phyloP scores from a whole-genome alignment of 106 monocot genomes.

The Acorus calamus region DNA sequence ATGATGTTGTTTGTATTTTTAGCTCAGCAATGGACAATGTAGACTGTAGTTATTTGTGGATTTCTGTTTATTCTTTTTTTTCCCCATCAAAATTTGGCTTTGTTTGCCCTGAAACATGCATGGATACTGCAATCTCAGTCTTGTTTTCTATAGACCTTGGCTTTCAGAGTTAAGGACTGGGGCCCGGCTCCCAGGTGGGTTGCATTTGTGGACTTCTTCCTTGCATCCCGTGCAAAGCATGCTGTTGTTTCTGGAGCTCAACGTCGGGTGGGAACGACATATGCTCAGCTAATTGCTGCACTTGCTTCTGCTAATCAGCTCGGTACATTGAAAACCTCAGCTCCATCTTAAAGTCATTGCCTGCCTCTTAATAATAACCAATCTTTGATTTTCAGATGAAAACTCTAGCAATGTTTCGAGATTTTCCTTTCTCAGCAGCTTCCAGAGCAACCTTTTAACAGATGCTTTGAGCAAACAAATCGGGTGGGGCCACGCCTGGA shows the following conservation, averaged over 20 bases:
- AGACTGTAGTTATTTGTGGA: too few relatives aligned
- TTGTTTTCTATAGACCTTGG: slow-evolving; percentile 13
- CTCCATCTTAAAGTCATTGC: too few relatives aligned
- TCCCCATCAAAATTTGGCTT: too few relatives aligned
- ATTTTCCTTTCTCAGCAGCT: slow-evolving; percentile 77
- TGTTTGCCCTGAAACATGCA: neutral
- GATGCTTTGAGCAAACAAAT: slow-evolving; percentile 50
- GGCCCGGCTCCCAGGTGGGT: slow-evolving; percentile 98
- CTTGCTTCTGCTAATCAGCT: slow-evolving; percentile 61
- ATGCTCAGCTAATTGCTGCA: slow-evolving; percentile 85
- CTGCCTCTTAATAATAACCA: too few relatives aligned
- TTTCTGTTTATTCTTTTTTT: too few relatives aligned
- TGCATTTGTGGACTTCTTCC: slow-evolving; percentile 94
- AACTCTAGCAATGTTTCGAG: slow-evolving; percentile 14
- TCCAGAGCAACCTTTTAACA: slow-evolving; percentile 61
- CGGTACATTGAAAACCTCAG: slow-evolving; percentile 23
- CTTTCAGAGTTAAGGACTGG: slow-evolving; percentile 89
- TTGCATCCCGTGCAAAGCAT: slow-evolving; percentile 82
- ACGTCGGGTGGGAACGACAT: slow-evolving; percentile 94
- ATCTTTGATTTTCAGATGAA: slow-evolving; percentile 26
- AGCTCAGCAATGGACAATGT: too few relatives aligned
- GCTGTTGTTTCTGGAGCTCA: slow-evolving; percentile 89
- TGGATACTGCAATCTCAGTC: neutral
- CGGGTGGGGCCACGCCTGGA: slow-evolving; percentile 95
- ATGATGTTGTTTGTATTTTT: too few relatives aligned